phyloP scores from a whole-genome alignment of 2,329 filamentous ascomycete species.

The Akanthomyces dipterigenus region DNA sequence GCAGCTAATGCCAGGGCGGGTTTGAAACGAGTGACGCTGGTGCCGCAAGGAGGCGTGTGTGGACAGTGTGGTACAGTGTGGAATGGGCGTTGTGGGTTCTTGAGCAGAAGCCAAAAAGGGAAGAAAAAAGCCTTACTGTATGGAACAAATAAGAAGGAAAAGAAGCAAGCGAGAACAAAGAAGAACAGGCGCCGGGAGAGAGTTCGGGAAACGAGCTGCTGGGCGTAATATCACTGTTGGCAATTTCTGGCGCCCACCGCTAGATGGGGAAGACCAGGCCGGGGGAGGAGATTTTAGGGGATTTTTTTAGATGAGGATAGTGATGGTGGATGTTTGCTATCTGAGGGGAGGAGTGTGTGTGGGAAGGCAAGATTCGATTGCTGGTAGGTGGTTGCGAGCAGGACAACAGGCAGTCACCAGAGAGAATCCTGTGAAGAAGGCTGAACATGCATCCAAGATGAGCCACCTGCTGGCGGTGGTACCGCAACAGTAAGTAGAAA shows the following conservation, averaged over 20 bases:
- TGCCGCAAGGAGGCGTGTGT: neutral
- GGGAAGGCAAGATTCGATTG: neutral
- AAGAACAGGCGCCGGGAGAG: neutral
- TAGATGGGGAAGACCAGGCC: neutral
- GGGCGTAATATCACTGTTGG: neutral
- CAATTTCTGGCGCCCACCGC: conserved; percentile 2
- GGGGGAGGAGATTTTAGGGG: neutral
- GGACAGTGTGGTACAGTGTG: neutral
- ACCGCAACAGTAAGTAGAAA: neutral
- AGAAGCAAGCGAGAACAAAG: neutral
- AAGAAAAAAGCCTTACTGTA: neutral
- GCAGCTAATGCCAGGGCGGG: neutral
- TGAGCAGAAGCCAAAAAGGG: neutral
- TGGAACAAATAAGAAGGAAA: neutral
- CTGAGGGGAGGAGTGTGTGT: neutral
- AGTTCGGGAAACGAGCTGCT: neutral
- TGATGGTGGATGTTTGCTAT: neutral
- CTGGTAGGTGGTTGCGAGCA: neutral
- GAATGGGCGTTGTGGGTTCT: neutral
- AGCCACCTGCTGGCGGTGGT: neutral
- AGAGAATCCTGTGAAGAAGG: neutral
- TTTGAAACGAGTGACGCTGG: neutral
- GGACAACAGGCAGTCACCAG: neutral
- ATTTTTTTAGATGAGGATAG: neutral
- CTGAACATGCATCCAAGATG: neutral